Base-by-base conservation (phyloP, 805 yeast genomes). In the Ascoidea rubescens region DNA sequence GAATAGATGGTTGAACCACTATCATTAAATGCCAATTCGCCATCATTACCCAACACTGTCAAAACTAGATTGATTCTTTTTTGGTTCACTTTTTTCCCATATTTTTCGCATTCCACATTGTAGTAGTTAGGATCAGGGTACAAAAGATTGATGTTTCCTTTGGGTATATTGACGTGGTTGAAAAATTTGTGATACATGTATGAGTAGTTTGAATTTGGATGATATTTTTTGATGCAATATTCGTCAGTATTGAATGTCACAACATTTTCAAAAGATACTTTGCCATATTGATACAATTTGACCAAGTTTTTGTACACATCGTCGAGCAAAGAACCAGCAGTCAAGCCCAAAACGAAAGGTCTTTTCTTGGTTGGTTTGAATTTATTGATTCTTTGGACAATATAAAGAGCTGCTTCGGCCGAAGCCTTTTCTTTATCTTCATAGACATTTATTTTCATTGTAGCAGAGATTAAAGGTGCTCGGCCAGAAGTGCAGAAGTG, bases 221-320 rank as follows among this genome's bases (percentile, higher is more conserved):
- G 65, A 7, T 69, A 52, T 12, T 81, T 79, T 6, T 61, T 59
- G 42, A 78, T 63, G 48, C 73, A 65, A 60, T 78, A 78, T 62
- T 78, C 83, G 59, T 78, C 83, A 82, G 78, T 78, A 62, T 78
- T 78, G 67, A 79, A 79, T 10, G 80, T 74, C 16, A 78, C 76
- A 49, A 79, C 83, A 60, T 78, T 67, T 53, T 66, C 63, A 64
- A 78, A 78, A 28, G 71, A 66, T 5, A 78, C 67, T 43, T 59
- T 60, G 8, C 75, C 74, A 30, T 58, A 56, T 52, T 69, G 67
- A 63, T 77, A 66, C 8, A 72, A 72, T 48, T 65, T 64, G 31
- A 78, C 71, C 46, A 78, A 65, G 48, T 64, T 62, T 50, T 70
- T 66, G 59, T 78, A 78, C 10, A 78, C 74, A 4, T 74, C 75